Conservation (phyloP, 2,329 filamentous ascomycete species). For the Pseudogymnoascus sp. region DNA sequence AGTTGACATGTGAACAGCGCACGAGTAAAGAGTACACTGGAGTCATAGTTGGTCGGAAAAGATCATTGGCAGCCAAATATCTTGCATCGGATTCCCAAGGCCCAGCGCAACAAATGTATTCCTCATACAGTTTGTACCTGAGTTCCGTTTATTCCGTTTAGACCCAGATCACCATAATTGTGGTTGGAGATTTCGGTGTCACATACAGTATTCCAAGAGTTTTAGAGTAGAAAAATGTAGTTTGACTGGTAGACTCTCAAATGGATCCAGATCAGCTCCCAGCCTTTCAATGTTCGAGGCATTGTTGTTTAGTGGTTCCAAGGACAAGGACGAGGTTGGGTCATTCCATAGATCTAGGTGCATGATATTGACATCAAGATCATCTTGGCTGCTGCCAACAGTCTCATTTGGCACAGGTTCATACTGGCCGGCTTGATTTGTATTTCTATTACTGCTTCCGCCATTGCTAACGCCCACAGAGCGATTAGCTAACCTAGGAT, state of each 20-base stretch:
- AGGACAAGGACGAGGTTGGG: too few relatives aligned
- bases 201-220: slow-evolving; percentile 8
- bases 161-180: background rate
- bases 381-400: background rate
- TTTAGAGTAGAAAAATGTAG: slow-evolving; percentile 6
- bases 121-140: slow-evolving; percentile 6
- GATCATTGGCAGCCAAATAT: slow-evolving; percentile 9
- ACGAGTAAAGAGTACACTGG: background rate
- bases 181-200: background rate
- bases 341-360: too few relatives aligned
- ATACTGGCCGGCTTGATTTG: background rate
- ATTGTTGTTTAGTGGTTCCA: too few relatives aligned
- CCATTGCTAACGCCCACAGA: background rate
- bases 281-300: slow-evolving; percentile 2
- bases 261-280: background rate
- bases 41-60: slow-evolving; percentile 5
- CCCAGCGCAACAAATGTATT: slow-evolving; percentile 3
- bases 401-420: background rate
- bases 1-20: slow-evolving; percentile 1
- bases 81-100: slow-evolving; percentile 6
- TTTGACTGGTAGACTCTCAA: background rate
- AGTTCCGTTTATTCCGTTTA: background rate
- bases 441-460: background rate
- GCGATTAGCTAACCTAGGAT: background rate
- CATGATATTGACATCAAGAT: background rate